Percentiles rank a stretch among this genome's conserved stretches.
These are phyloP conservation scores for Myrmaecium sp. DNA, from an alignment of 2,329 filamentous ascomycete species.

Conservation along the genomic window DNA sequence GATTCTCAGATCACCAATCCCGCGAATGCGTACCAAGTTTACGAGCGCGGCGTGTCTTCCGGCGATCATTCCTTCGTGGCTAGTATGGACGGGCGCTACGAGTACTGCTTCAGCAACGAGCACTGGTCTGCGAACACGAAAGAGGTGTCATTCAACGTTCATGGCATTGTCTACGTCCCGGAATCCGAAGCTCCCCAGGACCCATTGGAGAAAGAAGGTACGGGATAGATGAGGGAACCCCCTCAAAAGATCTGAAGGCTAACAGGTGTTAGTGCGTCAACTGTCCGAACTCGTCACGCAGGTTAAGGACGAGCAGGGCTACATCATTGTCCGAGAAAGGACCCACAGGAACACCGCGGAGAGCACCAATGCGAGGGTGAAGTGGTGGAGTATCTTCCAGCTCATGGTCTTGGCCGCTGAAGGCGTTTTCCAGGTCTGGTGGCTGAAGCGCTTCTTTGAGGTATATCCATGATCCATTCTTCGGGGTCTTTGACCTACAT, in stretches of 20 bases:
- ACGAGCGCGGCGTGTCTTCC: constrained; percentile 66
- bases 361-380: constrained; percentile 92
- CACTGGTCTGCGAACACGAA: constrained; percentile 93
- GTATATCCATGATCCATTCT: constrained; percentile 23
- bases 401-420: constrained; percentile 75
- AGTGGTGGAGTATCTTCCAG: constrained; percentile 99
- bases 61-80: constrained; percentile 91
- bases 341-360: constrained; percentile 97
- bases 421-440: constrained; percentile 98
- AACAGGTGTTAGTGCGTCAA: constrained; percentile 66
- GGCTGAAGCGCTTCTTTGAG: constrained; percentile 97
- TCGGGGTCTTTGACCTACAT: constrained; percentile 7
- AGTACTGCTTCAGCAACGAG: constrained; percentile 99
- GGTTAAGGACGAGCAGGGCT: constrained; percentile 95
- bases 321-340: constrained; percentile 82
- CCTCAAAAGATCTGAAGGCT: too few species aligned
- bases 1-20: constrained; percentile 58
- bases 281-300: constrained; percentile 74
- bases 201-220: constrained; percentile 81
- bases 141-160: constrained; percentile 98
- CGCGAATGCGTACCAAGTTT: constrained; percentile 54
- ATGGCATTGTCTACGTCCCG: constrained; percentile 93
- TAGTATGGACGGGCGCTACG: constrained; percentile 68
- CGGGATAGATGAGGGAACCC: constrained; percentile 9
- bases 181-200: constrained; percentile 72